Base-by-base conservation (phyloP, 352 stramenopile species). In the Pythium phragmitis region DNA sequence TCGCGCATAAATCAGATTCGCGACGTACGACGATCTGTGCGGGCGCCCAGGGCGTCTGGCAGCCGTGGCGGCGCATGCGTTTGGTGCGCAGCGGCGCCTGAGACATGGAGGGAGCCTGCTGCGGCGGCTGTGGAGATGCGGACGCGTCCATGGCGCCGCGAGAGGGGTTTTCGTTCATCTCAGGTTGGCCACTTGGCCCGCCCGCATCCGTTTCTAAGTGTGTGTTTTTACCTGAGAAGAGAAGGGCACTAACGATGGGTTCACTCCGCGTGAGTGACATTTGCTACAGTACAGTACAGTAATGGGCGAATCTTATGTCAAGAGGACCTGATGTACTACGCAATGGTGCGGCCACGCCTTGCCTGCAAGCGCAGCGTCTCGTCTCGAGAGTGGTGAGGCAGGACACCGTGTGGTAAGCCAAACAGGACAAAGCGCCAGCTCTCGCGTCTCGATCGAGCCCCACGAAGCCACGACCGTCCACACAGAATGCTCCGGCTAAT, bases 31-130 rank as follows among this genome's bases (percentile, higher is more conserved):
- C 26, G 48, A 72, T 59, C 54, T 72, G 65, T 17, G 65, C 65
- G 9, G 14, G n/a, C 21, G 65, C 47, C 58, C 58, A 72, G 19
- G 78, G 78, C 45, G 59, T 56, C 70, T 85, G 58, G 56, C 75
- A 86, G 41, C 76, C 80, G 34, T 86, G 76, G 26, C 67, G 79
- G 7, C 79, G 79, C 56, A 48, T 39, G 28, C 56, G 63, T 39
- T 26, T 36, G 11, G 43, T 17, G 7, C 30, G 45, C 23, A 16
- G 36, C 9, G 42, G 16, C 30, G 17, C 19, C 23, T 54, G 39
- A 6, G 39, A 16, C 39, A 14, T n/a, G 14, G 39, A 46, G 17
- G 39, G 19, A 1, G 39, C 9, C 39, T 17, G 17, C 39, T 17
- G 39, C 39, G 39, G 39, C 39, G 39, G 36, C 47, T 65, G 56